These are phyloP conservation scores for Davidsoniella virescens DNA, from an alignment of 2,329 filamentous ascomycete species.

Conservation along the genomic window DNA sequence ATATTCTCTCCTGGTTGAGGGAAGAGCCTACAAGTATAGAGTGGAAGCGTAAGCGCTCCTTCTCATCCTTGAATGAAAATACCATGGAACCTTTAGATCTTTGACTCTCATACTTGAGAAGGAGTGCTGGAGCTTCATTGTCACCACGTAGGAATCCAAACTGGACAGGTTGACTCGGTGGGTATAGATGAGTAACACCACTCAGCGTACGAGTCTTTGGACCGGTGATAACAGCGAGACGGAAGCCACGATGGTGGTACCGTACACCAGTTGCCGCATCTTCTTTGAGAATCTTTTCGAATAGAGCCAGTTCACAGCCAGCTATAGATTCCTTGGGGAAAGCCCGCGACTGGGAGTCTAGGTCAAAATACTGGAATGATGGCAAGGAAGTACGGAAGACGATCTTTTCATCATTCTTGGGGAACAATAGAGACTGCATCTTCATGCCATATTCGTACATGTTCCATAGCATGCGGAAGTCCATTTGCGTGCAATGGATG, in stretches of 20 bases:
- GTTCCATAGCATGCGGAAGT: conserved; percentile 64
- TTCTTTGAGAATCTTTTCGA: conserved; percentile 53
- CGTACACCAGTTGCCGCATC: conserved; percentile 57
- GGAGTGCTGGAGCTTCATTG: conserved; percentile 49
- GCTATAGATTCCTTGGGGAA: conserved; percentile 63
- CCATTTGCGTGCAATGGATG: conserved; percentile 55
- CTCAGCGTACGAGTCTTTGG: conserved; percentile 63
- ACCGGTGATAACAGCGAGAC: conserved; percentile 62
- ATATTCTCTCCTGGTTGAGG: conserved; percentile 53
- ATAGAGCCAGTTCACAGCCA: conserved; percentile 57
- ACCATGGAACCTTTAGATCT: conserved; percentile 55
- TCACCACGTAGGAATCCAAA: conserved; percentile 66
- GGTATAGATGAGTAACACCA: conserved; percentile 54
- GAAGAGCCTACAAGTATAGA: conserved; percentile 56
- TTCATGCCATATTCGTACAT: conserved; percentile 75
- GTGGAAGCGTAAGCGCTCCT: conserved; percentile 55
- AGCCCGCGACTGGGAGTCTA: conserved; percentile 46
- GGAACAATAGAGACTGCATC: conserved; percentile 54
- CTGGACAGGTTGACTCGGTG: conserved; percentile 49
- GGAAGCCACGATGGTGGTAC: conserved; percentile 61
- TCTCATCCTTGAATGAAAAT: conserved; percentile 58
- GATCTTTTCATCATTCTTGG: conserved; percentile 51
- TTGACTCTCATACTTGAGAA: conserved; percentile 53
- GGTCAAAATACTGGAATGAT: conserved; percentile 68
- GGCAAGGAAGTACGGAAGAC: conserved; percentile 54